These are phyloP conservation scores for Penicillium turbatum DNA, from an alignment of 495 filamentous ascomycete genomes.

Conservation along the genomic window DNA sequence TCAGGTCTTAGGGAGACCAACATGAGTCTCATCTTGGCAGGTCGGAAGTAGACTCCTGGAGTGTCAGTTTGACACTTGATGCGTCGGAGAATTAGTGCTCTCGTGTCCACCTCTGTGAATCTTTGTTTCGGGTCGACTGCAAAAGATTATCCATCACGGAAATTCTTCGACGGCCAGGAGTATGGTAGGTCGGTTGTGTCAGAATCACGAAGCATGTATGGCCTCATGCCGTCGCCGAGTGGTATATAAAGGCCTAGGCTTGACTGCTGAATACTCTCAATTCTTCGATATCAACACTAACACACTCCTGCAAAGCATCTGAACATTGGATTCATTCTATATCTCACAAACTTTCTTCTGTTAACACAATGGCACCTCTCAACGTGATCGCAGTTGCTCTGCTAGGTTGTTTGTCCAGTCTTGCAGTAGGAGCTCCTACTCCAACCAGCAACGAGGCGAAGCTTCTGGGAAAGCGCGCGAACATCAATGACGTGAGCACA, in stretches of 20 bases:
- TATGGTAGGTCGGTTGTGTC: not conserved
- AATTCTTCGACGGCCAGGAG: not conserved
- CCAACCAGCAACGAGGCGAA: slow-evolving; percentile 14
- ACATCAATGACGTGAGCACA: slow-evolving; percentile 24
- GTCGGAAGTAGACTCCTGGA: not conserved
- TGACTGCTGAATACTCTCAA: not conserved
- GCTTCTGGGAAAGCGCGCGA: slow-evolving; percentile 25
- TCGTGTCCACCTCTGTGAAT: not conserved
- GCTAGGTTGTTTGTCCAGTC: slow-evolving; percentile 26
- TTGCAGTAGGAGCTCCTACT: slow-evolving; percentile 30
- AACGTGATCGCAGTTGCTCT: slow-evolving; percentile 25
- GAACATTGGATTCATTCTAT: not conserved
- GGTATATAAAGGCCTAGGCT: not conserved
- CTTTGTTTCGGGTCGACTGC: not conserved
- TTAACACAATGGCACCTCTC: slow-evolving; percentile 24
- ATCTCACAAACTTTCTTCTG: not conserved
- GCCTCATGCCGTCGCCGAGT: not conserved
- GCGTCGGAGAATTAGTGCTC: slow-evolving; percentile 8
- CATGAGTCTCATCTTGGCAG: not conserved
- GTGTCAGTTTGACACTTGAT: slow-evolving; percentile 8
- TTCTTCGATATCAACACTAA: not conserved
- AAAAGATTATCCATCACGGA: slow-evolving; percentile 3
- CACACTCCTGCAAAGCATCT: not conserved
- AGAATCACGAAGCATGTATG: not conserved
- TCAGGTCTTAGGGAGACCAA: not conserved